These are phyloP conservation scores for Schizonepeta tenuifolia DNA, from an alignment of 257 asterid species.

Conservation along the genomic window DNA sequence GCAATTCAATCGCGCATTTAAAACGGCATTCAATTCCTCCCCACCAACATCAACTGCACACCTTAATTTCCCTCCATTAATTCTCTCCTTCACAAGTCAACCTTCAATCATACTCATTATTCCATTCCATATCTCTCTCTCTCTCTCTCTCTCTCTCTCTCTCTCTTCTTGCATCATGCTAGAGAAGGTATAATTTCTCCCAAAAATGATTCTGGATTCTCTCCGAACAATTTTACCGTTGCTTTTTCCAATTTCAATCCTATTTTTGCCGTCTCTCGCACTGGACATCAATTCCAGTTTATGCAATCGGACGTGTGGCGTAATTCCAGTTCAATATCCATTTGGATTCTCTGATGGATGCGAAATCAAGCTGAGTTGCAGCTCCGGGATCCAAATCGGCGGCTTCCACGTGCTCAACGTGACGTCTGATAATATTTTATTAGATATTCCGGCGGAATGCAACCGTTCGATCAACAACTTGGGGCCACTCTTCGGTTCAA, in stretches of 20 bases:
- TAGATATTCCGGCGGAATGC: conserved; percentile 56
- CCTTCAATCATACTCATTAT: conserved; percentile 38
- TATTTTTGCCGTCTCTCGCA: conserved; percentile 29
- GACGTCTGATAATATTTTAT: conserved; percentile 52
- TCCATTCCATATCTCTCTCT: too few species aligned
- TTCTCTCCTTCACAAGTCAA: conserved; percentile 43
- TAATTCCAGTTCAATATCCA: conserved; percentile 49
- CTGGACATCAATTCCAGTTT: conserved; percentile 9
- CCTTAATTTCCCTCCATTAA: conserved; percentile 45
- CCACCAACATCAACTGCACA: conserved; percentile 54
- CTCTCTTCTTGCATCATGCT: conserved; percentile 28
- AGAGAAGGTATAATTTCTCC: conserved; percentile 3
- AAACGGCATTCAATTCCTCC: conserved; percentile 39
- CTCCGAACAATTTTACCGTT: conserved; percentile 28
- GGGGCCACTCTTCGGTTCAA: conserved; percentile 31
- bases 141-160: neutral
- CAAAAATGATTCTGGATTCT: conserved; percentile 35
- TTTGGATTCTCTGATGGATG: conserved; percentile 70
- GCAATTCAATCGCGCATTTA: conserved; percentile 32
- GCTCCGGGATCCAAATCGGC: conserved; percentile 39
- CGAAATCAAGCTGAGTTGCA: conserved; percentile 52
- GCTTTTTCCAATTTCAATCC: conserved; percentile 30
- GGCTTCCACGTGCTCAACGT: conserved; percentile 47
- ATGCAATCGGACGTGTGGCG: conserved; percentile 47
- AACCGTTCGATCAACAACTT: conserved; percentile 55